Evolutionary conservation across 176 grass and related monocot genomes (phyloP), one percentile per base, ranked within the genome.

Genomic region (Alloteropsis semialata): DNA sequence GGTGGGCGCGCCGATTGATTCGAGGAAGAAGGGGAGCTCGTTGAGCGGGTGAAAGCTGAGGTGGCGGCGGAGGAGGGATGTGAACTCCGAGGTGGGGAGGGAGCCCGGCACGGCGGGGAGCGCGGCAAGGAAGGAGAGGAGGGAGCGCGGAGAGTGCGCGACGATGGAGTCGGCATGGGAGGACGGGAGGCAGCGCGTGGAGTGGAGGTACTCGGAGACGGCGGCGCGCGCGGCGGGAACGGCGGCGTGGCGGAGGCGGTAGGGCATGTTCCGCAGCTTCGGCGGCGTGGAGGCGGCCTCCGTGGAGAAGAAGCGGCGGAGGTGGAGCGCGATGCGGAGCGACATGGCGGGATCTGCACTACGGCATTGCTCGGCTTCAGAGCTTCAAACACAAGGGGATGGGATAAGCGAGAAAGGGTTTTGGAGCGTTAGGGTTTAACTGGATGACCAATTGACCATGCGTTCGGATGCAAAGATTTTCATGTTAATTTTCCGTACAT

Each of bases 11-110:
- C 95, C 92, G 76, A 94, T 97, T 60, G 92, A 94, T 83, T 97
- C 95, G 81, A 94, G 84, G 79, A 97, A 91, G 90, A 97, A 94
- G 0, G 93, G 92, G 63, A 89, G 86, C 90, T 97, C 95, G 78
- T 94, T 89, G 74, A 97, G 84, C 50, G 92, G 95, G 73, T 86
- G 72, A 65, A 78, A 92, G 84, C 45, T 49, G 29, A 97, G 84
- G 82, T 87, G 84, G 82, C 89, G 90, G 80, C 88, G 87, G 74
- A 94, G 82, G 86, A 76, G 43, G 63, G 76, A 75, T 1, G 84
- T 67, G 77, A 92, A 63, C 72, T 87, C 65, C 16, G 74, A 38
- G 27, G 77, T 19, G 63, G 79, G 84, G 37, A 90, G 5, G 30
- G 74, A 15, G 9, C 78, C 33, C 58, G 90, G 88, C 22, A 90